These are phyloP conservation scores for Spergularia bocconei DNA, from an alignment of 148 eudicot genomes.

Conservation along the genomic window DNA sequence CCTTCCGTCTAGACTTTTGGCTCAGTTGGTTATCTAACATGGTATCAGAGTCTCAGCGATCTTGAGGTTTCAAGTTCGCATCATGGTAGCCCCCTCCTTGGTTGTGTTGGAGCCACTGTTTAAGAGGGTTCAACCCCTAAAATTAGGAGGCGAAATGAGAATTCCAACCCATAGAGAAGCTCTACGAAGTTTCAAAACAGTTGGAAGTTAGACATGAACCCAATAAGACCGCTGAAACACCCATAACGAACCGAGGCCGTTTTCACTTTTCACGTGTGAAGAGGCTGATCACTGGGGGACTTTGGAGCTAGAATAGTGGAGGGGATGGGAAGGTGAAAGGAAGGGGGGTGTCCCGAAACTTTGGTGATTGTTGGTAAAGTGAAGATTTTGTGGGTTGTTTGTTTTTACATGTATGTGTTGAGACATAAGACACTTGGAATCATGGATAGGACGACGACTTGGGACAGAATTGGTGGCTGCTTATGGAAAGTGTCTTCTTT, in stretches of 20 bases:
- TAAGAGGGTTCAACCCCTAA: too few relatives aligned
- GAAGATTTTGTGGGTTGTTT: background rate
- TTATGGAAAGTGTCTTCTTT: background rate
- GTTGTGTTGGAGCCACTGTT: too few relatives aligned
- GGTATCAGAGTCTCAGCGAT: too few relatives aligned
- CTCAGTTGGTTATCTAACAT: too few relatives aligned
- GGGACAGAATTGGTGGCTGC: constrained; percentile 13
- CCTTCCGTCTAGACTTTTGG: too few relatives aligned
- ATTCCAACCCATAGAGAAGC: too few relatives aligned
- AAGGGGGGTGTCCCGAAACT: constrained; percentile 1
- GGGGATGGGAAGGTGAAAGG: background rate
- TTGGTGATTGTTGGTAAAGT: constrained; percentile 7
- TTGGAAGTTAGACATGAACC: too few relatives aligned
- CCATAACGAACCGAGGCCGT: background rate
- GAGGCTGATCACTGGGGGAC: background rate
- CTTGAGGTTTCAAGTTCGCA: too few relatives aligned
- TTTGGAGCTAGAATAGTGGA: background rate
- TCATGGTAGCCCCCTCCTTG: too few relatives aligned
- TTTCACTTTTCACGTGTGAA: background rate
- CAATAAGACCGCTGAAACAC: too few relatives aligned
- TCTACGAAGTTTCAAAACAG: too few relatives aligned
- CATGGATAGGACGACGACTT: background rate
- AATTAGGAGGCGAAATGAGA: too few relatives aligned
- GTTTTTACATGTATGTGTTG: background rate
- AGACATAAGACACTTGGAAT: background rate